Conservation (phyloP, 192 early-diverging fungal species). For the Coemansia sp. region DNA sequence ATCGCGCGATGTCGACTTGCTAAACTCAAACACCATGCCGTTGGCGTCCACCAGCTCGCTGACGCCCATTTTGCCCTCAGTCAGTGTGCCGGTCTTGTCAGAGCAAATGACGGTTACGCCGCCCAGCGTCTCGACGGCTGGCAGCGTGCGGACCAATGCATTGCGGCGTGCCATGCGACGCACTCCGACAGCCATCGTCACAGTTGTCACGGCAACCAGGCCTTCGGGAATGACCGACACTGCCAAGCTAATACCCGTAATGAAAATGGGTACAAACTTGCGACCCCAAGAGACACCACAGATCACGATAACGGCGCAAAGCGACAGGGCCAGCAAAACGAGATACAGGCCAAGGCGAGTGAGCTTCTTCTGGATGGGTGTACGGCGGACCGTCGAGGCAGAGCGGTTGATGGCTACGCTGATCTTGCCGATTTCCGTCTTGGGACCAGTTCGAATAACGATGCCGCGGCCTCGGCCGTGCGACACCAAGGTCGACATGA, state of each 20-base stretch:
- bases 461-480: conserved; percentile 91
- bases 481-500: conserved; percentile 94
- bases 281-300: conserved; percentile 78
- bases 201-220: conserved; percentile 95
- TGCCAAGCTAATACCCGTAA: conserved; percentile 87
- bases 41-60: conserved; percentile 64
- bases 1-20: conserved; percentile 70
- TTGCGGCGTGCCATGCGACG: conserved; percentile 86
- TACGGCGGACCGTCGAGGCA: conserved; percentile 57
- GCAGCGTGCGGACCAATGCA: conserved; percentile 91
- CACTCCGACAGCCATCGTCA: conserved; percentile 98
- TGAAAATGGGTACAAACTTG: conserved; percentile 71
- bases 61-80: conserved; percentile 97
- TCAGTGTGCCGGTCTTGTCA: conserved; percentile 97
- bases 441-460: conserved; percentile 85
- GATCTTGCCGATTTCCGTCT: conserved; percentile 96
- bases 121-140: conserved; percentile 94
- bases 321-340: conserved; percentile 79
- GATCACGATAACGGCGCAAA: conserved; percentile 84
- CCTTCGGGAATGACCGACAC: conserved; percentile 99
- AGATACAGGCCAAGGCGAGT: conserved; percentile 79
- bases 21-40: conserved; percentile 45
- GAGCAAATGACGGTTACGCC: conserved; percentile 97
- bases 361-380: conserved; percentile 79
- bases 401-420: conserved; percentile 80